Percentiles rank a stretch among this genome's conserved stretches.
Conservation (phyloP, 768 basidiomycete genomes). For the Tremella fuciformis region DNA sequence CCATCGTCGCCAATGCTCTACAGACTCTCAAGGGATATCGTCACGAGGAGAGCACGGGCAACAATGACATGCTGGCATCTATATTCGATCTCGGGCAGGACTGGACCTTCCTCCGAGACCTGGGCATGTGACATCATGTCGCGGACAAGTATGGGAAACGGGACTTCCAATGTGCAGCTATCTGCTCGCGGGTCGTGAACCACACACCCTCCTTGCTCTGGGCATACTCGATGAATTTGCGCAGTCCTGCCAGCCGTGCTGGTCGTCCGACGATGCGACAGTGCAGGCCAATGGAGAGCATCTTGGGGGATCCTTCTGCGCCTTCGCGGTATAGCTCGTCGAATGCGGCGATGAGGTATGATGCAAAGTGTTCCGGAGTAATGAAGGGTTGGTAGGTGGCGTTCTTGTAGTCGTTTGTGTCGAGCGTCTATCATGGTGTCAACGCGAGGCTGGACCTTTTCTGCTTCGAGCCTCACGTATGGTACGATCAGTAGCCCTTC, state of each 20-base stretch:
- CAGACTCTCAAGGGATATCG: not conserved
- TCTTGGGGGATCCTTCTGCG: slow-evolving; percentile 25
- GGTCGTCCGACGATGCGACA: slow-evolving; percentile 37
- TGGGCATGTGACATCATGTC: not conserved
- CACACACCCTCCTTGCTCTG: slow-evolving; percentile 32
- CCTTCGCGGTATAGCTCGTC: slow-evolving; percentile 41
- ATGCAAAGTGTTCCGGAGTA: slow-evolving; percentile 30
- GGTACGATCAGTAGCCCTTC: too few species aligned
- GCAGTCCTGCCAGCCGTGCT: slow-evolving; percentile 32
- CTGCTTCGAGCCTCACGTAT: too few species aligned
- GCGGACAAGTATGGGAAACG: slow-evolving; percentile 19
- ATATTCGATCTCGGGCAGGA: slow-evolving; percentile 4
- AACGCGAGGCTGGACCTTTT: too few species aligned
- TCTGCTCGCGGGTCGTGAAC: slow-evolving; percentile 42
- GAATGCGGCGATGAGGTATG: slow-evolving; percentile 35
- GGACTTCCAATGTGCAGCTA: slow-evolving; percentile 33
- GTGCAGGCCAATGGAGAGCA: slow-evolving; percentile 43
- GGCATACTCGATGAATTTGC: slow-evolving; percentile 37
- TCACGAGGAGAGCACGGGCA: not conserved
- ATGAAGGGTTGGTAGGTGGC: slow-evolving; percentile 30
- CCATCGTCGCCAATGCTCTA: slow-evolving; percentile 3
- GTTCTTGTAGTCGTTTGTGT: slow-evolving; percentile 43
- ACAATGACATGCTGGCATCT: slow-evolving; percentile 4
- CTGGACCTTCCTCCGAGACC: not conserved
- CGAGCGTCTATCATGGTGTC: slow-evolving; percentile 19